Evolutionary conservation across 2,329 filamentous ascomycete genomes (phyloP), one percentile per base, ranked within the genome.

Genomic region (Ceratocystis cubensis): DNA sequence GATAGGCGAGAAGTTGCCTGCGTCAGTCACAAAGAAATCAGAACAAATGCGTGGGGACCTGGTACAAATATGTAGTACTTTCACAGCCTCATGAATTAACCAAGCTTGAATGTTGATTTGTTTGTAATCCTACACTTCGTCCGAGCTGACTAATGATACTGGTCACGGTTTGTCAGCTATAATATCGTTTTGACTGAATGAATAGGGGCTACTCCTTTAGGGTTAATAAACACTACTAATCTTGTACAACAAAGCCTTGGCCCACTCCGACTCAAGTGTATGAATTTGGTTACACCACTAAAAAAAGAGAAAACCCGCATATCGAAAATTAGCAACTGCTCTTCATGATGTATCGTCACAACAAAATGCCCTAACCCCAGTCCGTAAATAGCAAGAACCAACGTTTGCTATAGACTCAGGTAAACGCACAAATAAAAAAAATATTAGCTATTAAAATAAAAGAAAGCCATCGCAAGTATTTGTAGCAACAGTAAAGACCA

Each of bases 391-490:
- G 56, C 13, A 59, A 20, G 28, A 59, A 59, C 56, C 17, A 37
- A 37, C 17, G 7, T 37, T 37, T 30, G 17, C 30, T 33, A 37
- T 59, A 8, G 8, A 30, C 28, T 8, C 3, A 7, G 10, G 6
- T 30, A 8, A 59, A 37, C 56, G 56, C 56, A 59, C 56, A 59
- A 59, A 10, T 37, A 8, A 30, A 59, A 59, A 57, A 59, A 59
- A n/a, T 3, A 59, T 30, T 59, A n/a, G 25, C 56, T 59, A 15
- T 59, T 37, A 33, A 59, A 37, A n/a, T 33, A 7, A 37, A 22
- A n/a, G n/a, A 17, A n/a, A 59, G 17, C 8, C 13, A 7, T 17
- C 1, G n/a, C 20, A 45, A 63, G n/a, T 1, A 45, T 41, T 41
- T 25, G 22, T 37, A 22, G 10, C 22, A 33, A 17, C 28, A 28